phyloP scores from a whole-genome alignment of 2,329 filamentous ascomycete genomes.

The Penicillium psychrosexuale region DNA sequence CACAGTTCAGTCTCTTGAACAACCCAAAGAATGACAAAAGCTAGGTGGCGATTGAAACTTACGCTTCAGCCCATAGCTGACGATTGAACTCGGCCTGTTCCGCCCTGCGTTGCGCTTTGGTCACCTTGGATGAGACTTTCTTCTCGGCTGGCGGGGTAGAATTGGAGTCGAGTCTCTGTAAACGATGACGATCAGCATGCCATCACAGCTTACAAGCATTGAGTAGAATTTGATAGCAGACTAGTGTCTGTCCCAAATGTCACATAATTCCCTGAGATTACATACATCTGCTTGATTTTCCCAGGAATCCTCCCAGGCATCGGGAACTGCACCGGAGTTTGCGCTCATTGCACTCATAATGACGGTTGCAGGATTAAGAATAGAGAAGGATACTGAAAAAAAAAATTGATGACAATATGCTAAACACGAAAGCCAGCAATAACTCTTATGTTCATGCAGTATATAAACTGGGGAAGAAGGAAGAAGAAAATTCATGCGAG shows the following conservation, averaged over 20 bases:
- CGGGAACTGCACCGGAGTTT: slow-evolving; percentile 58
- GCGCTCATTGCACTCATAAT: slow-evolving; percentile 32
- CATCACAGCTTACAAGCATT: background rate
- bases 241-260: background rate
- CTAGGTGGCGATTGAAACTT: slow-evolving; percentile 23
- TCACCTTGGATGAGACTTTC: slow-evolving; percentile 54
- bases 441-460: slow-evolving; percentile 14
- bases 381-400: background rate
- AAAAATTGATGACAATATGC: background rate
- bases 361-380: background rate
- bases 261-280: background rate
- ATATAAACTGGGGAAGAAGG: slow-evolving; percentile 9
- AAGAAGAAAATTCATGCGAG: slow-evolving; percentile 23
- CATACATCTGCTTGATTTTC: slow-evolving; percentile 70
- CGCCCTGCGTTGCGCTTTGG: slow-evolving; percentile 73
- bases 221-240: background rate
- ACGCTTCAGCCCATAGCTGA: slow-evolving; percentile 88
- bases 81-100: slow-evolving; percentile 80
- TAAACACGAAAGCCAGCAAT: slow-evolving; percentile 4
- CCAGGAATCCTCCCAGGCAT: slow-evolving; percentile 95
- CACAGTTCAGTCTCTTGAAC: background rate
- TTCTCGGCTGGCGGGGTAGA: slow-evolving; percentile 43
- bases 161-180: slow-evolving; percentile 41
- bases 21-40: background rate
- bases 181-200: slow-evolving; percentile 7